Evolutionary conservation across 495 filamentous ascomycete species (phyloP).

Genomic region (Massariosphaeria phaeospora): DNA sequence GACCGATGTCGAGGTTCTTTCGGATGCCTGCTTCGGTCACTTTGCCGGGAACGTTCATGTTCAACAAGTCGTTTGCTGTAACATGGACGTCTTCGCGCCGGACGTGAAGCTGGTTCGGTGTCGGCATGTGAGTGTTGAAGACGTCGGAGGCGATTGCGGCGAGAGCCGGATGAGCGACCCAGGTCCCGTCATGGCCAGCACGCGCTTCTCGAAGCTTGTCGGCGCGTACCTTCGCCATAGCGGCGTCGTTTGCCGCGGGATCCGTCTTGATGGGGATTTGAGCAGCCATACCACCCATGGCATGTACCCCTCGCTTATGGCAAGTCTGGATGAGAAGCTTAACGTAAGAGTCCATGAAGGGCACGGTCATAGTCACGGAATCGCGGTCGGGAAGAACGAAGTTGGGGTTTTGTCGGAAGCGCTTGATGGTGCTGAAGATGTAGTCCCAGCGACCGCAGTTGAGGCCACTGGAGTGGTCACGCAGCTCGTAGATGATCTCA

Average conservation of each 20-base stretch:
- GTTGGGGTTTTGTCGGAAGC: conserved; percentile 88
- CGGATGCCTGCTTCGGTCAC: conserved; percentile 95
- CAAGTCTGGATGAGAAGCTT: conserved; percentile 96
- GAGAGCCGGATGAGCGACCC: conserved; percentile 95
- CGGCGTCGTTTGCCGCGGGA: conserved; percentile 79
- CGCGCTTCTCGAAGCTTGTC: conserved; percentile 96
- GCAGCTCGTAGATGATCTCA: conserved; percentile 99
- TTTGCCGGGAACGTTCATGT: conserved; percentile 94
- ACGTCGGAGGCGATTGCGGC: conserved; percentile 83
- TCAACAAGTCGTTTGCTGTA: conserved; percentile 84
- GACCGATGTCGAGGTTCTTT: conserved; percentile 96
- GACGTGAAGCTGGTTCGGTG: conserved; percentile 90
- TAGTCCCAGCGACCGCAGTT: conserved; percentile 99
- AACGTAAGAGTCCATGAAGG: conserved; percentile 98
- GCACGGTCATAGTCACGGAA: conserved; percentile 93
- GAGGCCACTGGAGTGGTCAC: conserved; percentile 90
- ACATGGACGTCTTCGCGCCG: conserved; percentile 87
- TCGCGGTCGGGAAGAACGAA: conserved; percentile 92
- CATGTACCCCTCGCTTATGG: conserved; percentile 90
- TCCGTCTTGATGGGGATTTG: conserved; percentile 98
- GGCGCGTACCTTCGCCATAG: conserved; percentile 87
- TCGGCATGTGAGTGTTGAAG: conserved; percentile 99
- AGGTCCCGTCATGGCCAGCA: conserved; percentile 93
- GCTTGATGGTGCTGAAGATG: conserved; percentile 99
- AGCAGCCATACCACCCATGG: conserved; percentile 99